Evolutionary conservation across 2,329 filamentous ascomycete species (phyloP).

Genomic region (Colletotrichum navitas): DNA sequence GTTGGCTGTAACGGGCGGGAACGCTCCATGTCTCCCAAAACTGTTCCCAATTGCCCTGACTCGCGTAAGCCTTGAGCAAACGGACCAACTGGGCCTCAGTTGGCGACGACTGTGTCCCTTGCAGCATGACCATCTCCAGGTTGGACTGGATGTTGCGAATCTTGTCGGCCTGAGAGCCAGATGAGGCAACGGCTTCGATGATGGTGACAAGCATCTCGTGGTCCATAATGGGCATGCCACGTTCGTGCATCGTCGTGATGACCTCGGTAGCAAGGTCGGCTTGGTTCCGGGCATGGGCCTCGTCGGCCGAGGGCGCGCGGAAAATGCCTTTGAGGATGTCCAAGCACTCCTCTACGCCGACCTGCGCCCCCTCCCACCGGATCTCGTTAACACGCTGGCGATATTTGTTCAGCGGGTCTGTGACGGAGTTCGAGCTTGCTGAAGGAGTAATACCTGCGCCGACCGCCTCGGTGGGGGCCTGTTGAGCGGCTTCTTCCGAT

Average conservation of each 20-base stretch:
- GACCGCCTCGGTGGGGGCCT: neutral
- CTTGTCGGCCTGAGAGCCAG: constrained; percentile 48
- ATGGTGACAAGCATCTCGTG: constrained; percentile 63
- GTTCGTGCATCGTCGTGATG: constrained; percentile 59
- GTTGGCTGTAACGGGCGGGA: constrained; percentile 61
- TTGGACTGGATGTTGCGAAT: constrained; percentile 58
- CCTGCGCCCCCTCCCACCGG: constrained; percentile 52
- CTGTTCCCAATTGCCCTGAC: constrained; percentile 62
- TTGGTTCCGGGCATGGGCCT: constrained; percentile 48
- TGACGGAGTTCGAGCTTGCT: constrained; percentile 6
- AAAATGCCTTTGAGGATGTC: constrained; percentile 57
- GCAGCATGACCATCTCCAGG: constrained; percentile 59
- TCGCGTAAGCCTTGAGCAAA: constrained; percentile 62
- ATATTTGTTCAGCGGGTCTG: constrained; percentile 25
- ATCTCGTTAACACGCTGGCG: constrained; percentile 54
- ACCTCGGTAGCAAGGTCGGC: constrained; percentile 58
- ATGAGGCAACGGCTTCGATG: constrained; percentile 55
- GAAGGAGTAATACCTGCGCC: constrained; percentile 17
- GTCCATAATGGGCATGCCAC: constrained; percentile 57
- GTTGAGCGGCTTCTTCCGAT: constrained; percentile 1
- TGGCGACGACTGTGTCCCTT: constrained; percentile 54
- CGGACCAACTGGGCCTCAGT: constrained; percentile 53
- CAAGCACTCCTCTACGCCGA: constrained; percentile 53
- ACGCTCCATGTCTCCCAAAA: constrained; percentile 74
- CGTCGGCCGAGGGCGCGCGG: constrained; percentile 40